A percentile compares a stretch with the other conserved stretches of the same genome.
phyloP scores from a whole-genome alignment of 495 filamentous ascomycete species.

The Xylaria castorea region DNA sequence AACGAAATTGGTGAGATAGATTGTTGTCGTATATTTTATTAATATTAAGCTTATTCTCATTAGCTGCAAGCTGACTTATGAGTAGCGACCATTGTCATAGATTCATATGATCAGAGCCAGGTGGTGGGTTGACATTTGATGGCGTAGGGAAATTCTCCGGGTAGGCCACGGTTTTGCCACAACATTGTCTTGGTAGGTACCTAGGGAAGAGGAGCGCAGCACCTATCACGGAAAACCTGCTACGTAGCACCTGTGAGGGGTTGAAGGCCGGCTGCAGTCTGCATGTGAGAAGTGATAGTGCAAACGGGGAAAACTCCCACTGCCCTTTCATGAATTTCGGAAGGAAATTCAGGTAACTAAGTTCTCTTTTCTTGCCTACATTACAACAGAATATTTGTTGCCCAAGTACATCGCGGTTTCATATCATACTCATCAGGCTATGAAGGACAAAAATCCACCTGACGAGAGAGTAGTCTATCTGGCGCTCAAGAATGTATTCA shows the following conservation, averaged over 20 bases:
- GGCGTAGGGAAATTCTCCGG: neutral
- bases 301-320: neutral
- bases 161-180: neutral
- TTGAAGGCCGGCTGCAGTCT: neutral
- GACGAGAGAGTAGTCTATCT: slow-evolving; percentile 26
- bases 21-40: neutral
- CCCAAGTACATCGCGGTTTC: neutral
- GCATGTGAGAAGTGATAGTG: neutral
- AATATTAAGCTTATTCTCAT: neutral
- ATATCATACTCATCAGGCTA: neutral
- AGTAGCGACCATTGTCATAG: neutral
- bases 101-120: neutral
- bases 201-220: neutral
- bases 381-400: neutral
- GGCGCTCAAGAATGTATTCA: slow-evolving; percentile 27
- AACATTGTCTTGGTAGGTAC: neutral
- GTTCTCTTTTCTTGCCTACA: neutral
- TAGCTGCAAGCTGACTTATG: neutral
- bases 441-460: slow-evolving; percentile 23
- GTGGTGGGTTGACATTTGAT: neutral
- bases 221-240: neutral
- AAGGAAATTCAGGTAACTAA: neutral
- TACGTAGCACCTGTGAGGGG: slow-evolving; percentile 9
- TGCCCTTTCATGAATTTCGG: neutral
- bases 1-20: neutral